Evolutionary conservation across 768 basidiomycete genomes (phyloP), one percentile per base, ranked within the genome.

Genomic region (Candolleomyces aberdarensis): DNA sequence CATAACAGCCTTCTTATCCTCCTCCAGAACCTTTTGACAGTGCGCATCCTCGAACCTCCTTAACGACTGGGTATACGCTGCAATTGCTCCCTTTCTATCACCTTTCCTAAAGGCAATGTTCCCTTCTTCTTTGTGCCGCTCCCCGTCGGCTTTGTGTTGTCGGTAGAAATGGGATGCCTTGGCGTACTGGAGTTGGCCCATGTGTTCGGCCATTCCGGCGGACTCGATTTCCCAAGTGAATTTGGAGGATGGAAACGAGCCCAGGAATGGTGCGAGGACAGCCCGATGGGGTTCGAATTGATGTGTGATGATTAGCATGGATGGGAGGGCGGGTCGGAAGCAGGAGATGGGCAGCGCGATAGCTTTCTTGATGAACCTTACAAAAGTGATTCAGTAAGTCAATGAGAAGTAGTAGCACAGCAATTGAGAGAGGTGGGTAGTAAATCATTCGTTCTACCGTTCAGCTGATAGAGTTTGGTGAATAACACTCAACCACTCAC

Each of bases 241-340:
- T 17, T 53, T 50, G 4, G 44, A 15, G n/a, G 49, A 17, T 0
- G 65, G 63, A 10, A 69, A 51, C 19, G 64, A 60, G 26, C 66
- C 53, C 7, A 69, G 62, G 54, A 69, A 69, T 13, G 63, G 60
- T n/a, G 54, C 40, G 48, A 69, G 47, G 14, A 58, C 59, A 17
- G 29, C 22, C 5, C 58, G 26, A 32, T 65, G 64, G 11, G 59
- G 57, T n/a, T 40, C 56, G 41, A 68, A 62, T 17, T 65, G 58
- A 29, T 54, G 43, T 9, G 63, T 58, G 40, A 68, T 60, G 32
- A 59, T 36, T 8, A 66, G 51, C 4, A 50, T 43, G 14, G 50
- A 46, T 9, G 65, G 67, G 5, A 66, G 20, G 15, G 49, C 47
- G 15, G 67, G 55, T 40, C 56, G 20, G 51, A 64, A 61, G 9